Evolutionary conservation across 805 yeast species (phyloP), one percentile per base, ranked within the genome.

Genomic region (Wickerhamomyces ciferrii): DNA sequence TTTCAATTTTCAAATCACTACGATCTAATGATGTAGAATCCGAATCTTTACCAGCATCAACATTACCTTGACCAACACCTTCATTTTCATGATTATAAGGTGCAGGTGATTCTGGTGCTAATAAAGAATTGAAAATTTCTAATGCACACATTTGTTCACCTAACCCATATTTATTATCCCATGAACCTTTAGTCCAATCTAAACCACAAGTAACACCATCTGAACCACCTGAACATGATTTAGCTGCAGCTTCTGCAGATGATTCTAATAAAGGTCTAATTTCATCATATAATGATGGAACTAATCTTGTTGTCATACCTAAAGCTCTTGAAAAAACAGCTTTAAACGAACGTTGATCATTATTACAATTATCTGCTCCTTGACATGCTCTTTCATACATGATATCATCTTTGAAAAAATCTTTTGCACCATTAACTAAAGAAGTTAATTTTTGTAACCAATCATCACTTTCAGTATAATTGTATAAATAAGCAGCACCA

Each of bases 81-180:
- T 82, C 84, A 41, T 53, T 63, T 24, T 63, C 53, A 19, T 70
- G 61, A 38, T 82, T 78, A 48, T 67, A 78, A 14, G 86, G 86
- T 5, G 78, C 71, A 10, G 71, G 73, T 37, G 70, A 63, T 4
- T 68, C 53, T 34, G 62, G 63, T 3, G 71, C 71, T 46, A 79
- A 53, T 41, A 79, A 57, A 45, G 69, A 72, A 49, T 72, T 77
- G 29, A 85, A 72, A 1, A 72, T 74, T 61, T 86, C 94, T 49
- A 84, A 68, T 0, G 94, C 87, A 43, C 75, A 67, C 80, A 86
- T 81, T 65, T 86, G 90, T 65, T 86, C 95, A 53, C 94, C 94
- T 24, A 87, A 67, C 23, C 95, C 94, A 58, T 76, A 86, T 38
- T 56, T 50, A 0, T 77, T 82, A 62, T 86, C 94, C 79, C 84